A percentile compares a stretch with the other conserved stretches of the same genome.
Evolutionary conservation across 1,139 yeast genomes (phyloP).

Genomic region (Meyerozyma smithsonii): DNA sequence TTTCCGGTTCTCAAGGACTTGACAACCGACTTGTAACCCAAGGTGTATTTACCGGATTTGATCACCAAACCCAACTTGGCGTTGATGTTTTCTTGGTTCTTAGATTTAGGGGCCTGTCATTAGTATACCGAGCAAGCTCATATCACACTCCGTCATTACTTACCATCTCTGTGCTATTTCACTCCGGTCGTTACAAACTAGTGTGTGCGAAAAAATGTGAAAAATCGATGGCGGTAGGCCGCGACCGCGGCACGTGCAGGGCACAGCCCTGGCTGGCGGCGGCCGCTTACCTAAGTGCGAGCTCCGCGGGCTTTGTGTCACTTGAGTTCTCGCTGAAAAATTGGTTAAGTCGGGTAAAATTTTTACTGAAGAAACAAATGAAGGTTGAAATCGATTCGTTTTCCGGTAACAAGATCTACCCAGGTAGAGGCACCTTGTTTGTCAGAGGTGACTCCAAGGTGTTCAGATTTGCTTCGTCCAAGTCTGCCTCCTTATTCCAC

Average conservation of each 20-base stretch:
- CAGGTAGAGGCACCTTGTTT: slow-evolving; percentile 99
- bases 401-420: slow-evolving; percentile 99
- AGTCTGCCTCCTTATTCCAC: slow-evolving; percentile 96
- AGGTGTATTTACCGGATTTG: slow-evolving; percentile 99
- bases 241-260: slow-evolving; percentile 4
- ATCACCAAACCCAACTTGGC: slow-evolving; percentile 96
- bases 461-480: slow-evolving; percentile 98
- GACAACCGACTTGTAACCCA: slow-evolving; percentile 99
- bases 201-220: slow-evolving; percentile 6
- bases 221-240: slow-evolving; percentile 8
- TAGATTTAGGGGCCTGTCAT: slow-evolving; percentile 87
- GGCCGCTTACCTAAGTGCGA: background rate
- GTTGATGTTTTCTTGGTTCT: slow-evolving; percentile 93
- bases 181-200: slow-evolving; percentile 80
- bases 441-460: slow-evolving; percentile 99
- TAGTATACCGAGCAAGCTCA: no score
- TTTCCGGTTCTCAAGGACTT: slow-evolving; percentile 98
- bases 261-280: background rate
- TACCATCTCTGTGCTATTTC: slow-evolving; percentile 94
- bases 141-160: slow-evolving; percentile 54
- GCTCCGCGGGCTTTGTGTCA: slow-evolving; percentile 1
- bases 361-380: slow-evolving; percentile 43
- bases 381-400: slow-evolving; percentile 99
- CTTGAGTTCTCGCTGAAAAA: slow-evolving; percentile 6
- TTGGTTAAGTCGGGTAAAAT: slow-evolving; percentile 6